Base-by-base conservation (phyloP, 164 flowering plant genomes). In the Vitis rupestris region DNA sequence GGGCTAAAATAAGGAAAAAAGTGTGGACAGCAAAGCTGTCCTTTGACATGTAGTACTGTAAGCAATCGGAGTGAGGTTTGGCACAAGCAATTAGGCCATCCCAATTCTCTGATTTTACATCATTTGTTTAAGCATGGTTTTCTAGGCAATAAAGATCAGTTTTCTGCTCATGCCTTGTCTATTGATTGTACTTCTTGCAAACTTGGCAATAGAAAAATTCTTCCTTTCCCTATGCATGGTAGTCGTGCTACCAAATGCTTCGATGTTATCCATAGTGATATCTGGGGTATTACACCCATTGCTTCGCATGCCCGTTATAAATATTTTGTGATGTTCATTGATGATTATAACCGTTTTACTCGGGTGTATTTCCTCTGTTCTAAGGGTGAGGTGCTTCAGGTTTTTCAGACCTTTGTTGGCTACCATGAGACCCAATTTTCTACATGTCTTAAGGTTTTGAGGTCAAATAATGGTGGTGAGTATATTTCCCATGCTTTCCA, bases 21-120 rank as follows among this genome's bases (percentile, higher is more conserved):
- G 19, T 17, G 19, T 17, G 19, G 19, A 17, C 19, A 17, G 19
- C 19, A 17, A 17, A 17, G 19, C 19, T 17, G 19, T 17, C 19
- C 19, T 17, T 17, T 17, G 19, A 17, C 19, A 17, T 17, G 19
- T 17, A 31, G 4, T 31, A 31, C 6, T 49, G 0, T 50, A 50
- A 1, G 16, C 1, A 50, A 51, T 64, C 8, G 51, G 6, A 6
- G 16, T 15, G 47, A 65, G 2, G 5, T 65, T 27, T 53, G 59
- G 68, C 50, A 65, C 51, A 65, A 15, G 13, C 37, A 13, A 12
- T 23, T 29, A 31, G 63, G 63, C 11, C 37, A 60, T 27, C 63
- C 63, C 4, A 60, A 60, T 27, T 10, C 13, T 60, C 7, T 23
- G 7, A 27, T 60, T 23, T 27, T 60, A 9, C 4, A 9, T 10